phyloP scores from a whole-genome alignment of 2,329 filamentous ascomycete genomes.

The Emericellopsis atlantica region DNA sequence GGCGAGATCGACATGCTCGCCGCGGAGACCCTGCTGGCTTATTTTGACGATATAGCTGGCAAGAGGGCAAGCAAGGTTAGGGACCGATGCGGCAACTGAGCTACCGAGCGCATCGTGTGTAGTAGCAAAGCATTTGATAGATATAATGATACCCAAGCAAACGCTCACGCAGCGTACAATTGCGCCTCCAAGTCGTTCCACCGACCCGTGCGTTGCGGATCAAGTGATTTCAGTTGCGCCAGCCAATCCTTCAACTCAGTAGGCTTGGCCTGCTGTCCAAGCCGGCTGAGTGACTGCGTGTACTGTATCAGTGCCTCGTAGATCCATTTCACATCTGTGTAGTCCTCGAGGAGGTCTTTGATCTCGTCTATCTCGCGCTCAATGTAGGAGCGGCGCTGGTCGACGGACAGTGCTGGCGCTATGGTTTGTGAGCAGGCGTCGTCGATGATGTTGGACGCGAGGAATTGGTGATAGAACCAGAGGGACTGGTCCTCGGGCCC shows the following conservation, averaged over 20 bases:
- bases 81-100: slow-evolving; percentile 12
- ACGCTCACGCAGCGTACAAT: slow-evolving; percentile 6
- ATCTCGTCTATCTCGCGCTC: slow-evolving; percentile 62
- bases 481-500: slow-evolving; percentile 91
- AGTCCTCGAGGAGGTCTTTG: slow-evolving; percentile 50
- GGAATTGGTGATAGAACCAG: slow-evolving; percentile 92
- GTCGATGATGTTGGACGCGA: slow-evolving; percentile 57
- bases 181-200: slow-evolving; percentile 58
- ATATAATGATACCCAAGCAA: neutral
- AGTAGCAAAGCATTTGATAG: neutral
- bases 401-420: slow-evolving; percentile 45
- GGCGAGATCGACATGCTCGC: slow-evolving; percentile 61
- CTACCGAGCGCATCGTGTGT: neutral
- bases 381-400: slow-evolving; percentile 55
- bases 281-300: slow-evolving; percentile 42
- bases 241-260: slow-evolving; percentile 46
- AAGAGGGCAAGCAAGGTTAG: slow-evolving; percentile 28
- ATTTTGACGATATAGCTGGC: slow-evolving; percentile 62
- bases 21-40: slow-evolving; percentile 48
- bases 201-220: slow-evolving; percentile 61
- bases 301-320: slow-evolving; percentile 79
- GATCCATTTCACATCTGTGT: slow-evolving; percentile 59
- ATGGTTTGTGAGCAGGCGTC: slow-evolving; percentile 41
- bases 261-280: slow-evolving; percentile 26
- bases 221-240: slow-evolving; percentile 51